Conservation (phyloP, 164 flowering plant species). For the Tinospora cordifolia region DNA sequence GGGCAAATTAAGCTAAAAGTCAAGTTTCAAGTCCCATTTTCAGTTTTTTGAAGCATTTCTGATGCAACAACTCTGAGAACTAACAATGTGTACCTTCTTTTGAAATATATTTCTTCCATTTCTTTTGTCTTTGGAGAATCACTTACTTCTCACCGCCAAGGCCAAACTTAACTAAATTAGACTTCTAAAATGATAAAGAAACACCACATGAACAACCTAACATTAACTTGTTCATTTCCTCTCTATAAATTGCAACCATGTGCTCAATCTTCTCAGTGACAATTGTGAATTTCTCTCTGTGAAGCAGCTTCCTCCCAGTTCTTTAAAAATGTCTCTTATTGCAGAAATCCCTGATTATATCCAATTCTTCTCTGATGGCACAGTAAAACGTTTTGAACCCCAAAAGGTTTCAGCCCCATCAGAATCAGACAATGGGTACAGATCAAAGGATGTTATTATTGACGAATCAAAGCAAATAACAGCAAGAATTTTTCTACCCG, state of each 20-base stretch:
- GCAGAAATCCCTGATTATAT: slow-evolving; percentile 52
- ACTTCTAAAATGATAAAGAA: neutral
- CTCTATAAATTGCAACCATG: neutral
- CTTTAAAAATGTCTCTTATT: slow-evolving; percentile 39
- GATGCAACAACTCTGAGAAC: no score
- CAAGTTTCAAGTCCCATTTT: no score
- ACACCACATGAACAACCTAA: neutral
- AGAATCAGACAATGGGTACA: slow-evolving; percentile 31
- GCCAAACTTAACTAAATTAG: no score
- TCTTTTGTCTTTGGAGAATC: no score
- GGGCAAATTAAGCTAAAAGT: no score
- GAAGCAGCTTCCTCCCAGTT: neutral
- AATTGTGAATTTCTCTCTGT: neutral
- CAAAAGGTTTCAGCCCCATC: slow-evolving; percentile 31
- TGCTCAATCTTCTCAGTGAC: neutral
- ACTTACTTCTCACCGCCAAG: no score
- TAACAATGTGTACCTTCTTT: no score
- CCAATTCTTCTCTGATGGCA: slow-evolving; percentile 65
- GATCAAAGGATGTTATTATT: slow-evolving; percentile 55
- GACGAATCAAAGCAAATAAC: slow-evolving; percentile 47
- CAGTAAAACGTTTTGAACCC: slow-evolving; percentile 50
- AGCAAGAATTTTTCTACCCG: slow-evolving; percentile 56
- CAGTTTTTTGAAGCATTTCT: no score
- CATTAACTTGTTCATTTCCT: neutral
- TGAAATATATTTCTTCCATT: no score